Percentiles rank a stretch among this genome's conserved stretches.
Conservation (phyloP, 345 rosid genomes). For the Salix koriyanagi region DNA sequence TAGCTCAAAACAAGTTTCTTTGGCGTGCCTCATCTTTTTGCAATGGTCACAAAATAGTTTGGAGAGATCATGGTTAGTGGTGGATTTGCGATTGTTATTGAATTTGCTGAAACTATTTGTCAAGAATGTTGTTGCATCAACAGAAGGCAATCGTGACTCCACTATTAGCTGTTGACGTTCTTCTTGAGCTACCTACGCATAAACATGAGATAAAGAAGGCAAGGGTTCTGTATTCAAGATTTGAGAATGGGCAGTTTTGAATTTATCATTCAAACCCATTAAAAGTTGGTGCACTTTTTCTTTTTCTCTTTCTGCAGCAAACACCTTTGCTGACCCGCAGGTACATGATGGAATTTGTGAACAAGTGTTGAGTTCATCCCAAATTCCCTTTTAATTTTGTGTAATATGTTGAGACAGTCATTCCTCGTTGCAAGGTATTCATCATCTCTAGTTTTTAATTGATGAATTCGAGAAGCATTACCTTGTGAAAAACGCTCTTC, state of each 20-base stretch:
- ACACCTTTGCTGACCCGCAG: not conserved
- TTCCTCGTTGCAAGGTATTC: not conserved
- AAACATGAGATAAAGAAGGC: not conserved
- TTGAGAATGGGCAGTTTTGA: not conserved
- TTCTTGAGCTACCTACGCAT: not conserved
- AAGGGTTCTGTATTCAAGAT: not conserved
- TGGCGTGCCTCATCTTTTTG: not conserved
- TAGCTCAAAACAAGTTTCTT: not conserved
- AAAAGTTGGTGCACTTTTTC: not conserved
- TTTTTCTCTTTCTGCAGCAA: not conserved
- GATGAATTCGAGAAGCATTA: not conserved
- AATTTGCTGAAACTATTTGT: not conserved
- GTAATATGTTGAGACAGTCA: not conserved
- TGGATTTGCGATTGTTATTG: not conserved
- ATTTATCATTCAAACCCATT: not conserved
- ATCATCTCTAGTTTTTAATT: not conserved
- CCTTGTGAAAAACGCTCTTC: not conserved
- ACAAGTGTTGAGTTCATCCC: not conserved
- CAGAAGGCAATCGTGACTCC: not conserved
- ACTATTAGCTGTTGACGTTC: not conserved
- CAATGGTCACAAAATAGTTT: not conserved
- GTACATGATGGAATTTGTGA: not conserved
- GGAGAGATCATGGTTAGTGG: not conserved
- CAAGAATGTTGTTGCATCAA: not conserved
- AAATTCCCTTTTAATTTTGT: not conserved